Conservation (phyloP, 306 rosid genomes). For the Rosa lucieae region DNA sequence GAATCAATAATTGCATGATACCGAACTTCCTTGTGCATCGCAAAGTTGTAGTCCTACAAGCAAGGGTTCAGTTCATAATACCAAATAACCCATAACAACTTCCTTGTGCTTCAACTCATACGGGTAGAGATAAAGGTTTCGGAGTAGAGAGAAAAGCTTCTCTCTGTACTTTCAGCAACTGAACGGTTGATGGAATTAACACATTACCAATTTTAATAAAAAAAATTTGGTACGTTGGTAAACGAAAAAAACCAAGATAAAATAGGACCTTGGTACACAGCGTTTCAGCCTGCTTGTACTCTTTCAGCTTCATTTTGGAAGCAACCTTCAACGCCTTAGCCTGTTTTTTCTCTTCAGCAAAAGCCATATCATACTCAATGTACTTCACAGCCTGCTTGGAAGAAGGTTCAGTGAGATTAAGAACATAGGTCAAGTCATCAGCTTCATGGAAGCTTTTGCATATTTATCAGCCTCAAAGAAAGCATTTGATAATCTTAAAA, state of each 20-base stretch:
- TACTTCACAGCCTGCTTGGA: conserved; percentile 65
- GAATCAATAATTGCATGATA: too few species aligned
- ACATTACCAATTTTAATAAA: not conserved
- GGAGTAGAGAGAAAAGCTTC: too few species aligned
- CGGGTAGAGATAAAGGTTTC: too few species aligned
- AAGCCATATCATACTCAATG: conserved; percentile 49
- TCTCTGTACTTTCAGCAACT: too few species aligned
- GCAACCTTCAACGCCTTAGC: conserved; percentile 75
- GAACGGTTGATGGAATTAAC: not conserved
- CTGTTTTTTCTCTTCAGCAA: conserved; percentile 71
- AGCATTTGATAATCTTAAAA: too few species aligned
- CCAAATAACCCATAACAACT: conserved; percentile 11
- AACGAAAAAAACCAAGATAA: not conserved
- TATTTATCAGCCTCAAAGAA: too few species aligned
- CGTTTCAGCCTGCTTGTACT: conserved; percentile 71
- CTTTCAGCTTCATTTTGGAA: conserved; percentile 81
- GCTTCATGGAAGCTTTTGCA: not conserved
- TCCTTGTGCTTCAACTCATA: conserved; percentile 12
- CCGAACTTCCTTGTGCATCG: too few species aligned
- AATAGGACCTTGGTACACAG: conserved; percentile 56
- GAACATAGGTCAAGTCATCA: not conserved
- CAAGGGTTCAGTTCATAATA: too few species aligned
- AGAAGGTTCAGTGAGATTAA: not conserved
- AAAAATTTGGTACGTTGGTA: not conserved
- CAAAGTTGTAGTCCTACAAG: too few species aligned